phyloP scores from a whole-genome alignment of 257 asterid genomes.

The Gentiana straminea region DNA sequence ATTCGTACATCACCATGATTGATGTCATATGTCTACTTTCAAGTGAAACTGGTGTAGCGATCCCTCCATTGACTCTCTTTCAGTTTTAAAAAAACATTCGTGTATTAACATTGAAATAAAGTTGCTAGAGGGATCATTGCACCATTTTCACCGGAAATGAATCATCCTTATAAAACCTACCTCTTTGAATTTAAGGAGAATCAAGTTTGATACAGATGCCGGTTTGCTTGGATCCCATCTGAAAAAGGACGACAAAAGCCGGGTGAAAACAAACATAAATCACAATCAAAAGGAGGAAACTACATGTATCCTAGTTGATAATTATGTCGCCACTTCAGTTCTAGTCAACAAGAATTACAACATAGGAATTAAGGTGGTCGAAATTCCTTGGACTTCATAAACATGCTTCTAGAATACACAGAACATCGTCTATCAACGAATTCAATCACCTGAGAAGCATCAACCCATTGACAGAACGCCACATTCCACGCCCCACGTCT shows the following conservation, averaged over 20 bases:
- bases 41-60: too few relatives aligned
- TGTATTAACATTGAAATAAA: too few relatives aligned
- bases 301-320: neutral
- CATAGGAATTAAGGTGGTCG: too few relatives aligned
- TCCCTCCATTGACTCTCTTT: too few relatives aligned
- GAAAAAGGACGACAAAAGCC: slow-evolving; percentile 16
- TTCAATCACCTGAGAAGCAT: slow-evolving; percentile 68
- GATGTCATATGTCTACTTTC: too few relatives aligned
- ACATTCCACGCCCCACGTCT: slow-evolving; percentile 94
- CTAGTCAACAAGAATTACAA: too few relatives aligned
- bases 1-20: too few relatives aligned
- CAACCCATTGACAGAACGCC: slow-evolving; percentile 87
- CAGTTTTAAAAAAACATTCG: too few relatives aligned
- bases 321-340: neutral
- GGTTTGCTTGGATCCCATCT: slow-evolving; percentile 85
- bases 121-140: too few relatives aligned
- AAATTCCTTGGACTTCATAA: too few relatives aligned
- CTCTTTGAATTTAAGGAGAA: slow-evolving; percentile 84
- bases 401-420: too few relatives aligned
- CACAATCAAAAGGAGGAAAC: neutral
- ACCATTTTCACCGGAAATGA: too few relatives aligned
- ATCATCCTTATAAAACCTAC: slow-evolving; percentile 23
- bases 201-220: slow-evolving; percentile 70
- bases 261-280: slow-evolving; percentile 6
- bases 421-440: neutral